Base-by-base conservation (phyloP, 345 rosid species). In the Laguncularia racemosa region DNA sequence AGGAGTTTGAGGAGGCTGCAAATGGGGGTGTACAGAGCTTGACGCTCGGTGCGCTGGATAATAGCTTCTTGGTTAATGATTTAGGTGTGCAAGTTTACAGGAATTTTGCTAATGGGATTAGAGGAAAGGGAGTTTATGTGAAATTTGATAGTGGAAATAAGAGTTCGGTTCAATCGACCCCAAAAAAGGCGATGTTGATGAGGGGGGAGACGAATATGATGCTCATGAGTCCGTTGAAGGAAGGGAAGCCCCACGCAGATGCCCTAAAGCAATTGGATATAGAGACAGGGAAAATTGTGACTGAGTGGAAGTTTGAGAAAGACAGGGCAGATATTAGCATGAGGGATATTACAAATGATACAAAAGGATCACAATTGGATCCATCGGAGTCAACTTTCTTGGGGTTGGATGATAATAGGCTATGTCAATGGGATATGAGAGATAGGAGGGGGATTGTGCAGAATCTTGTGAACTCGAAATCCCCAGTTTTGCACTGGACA, bases 361-460 rank as follows among this genome's bases (percentile, higher is more conserved):
- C 81, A 2, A 89, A 89, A 71, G 91, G 95, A 21, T 78, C 98
- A 1, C 96, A 92, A 71, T 67, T 89, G 72, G 96, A 92, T 75
- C 98, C 96, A 0, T 92, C 98, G 0, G 98, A 92, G 66, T 77
- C 89, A 16, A 89, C 97, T 0, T 86, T 92, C 67, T 76, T 89
- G 75, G 98, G 98, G 40, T 76, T 92, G 73, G 95, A 92, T 77
- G 88, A 92, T 70, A 92, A 77, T 56, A 84, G 95, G 77, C 76
- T 92, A 70, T 92, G 96, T 64, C 98, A 86, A 47, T 92, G 98
- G 98, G 98, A 92, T 74, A 86, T 81, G 95, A 81, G 98, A 69
- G 98, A 89, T 56, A 77, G 61, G 72, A 67, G 80, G 38, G 98
- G 98, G 49, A 76, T 86, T 16, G 96, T 89, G 56, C 96, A 84